Conservation (phyloP, 176 grass and related monocot genomes). For the Urochloa ruziziensis region DNA sequence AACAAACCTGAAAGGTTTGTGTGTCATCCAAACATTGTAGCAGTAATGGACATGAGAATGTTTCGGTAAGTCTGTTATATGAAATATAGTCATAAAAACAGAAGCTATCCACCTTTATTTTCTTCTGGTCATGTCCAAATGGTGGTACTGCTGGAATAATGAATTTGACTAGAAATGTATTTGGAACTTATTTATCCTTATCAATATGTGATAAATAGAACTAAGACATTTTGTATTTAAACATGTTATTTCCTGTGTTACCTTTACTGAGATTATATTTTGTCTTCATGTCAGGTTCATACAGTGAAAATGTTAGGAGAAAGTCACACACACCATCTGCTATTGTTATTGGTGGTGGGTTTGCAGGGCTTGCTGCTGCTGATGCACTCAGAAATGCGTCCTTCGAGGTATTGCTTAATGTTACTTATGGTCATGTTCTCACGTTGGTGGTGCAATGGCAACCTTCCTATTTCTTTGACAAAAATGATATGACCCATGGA, state of each 20-base stretch:
- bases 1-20: neutral
- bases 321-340: constrained; percentile 65
- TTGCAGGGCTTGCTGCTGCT: constrained; percentile 94
- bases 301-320: constrained; percentile 50
- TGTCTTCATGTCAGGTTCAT: constrained; percentile 51
- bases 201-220: neutral
- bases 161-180: neutral
- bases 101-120: neutral
- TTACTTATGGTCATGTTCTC: neutral
- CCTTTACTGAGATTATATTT: neutral
- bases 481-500: neutral
- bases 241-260: neutral
- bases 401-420: constrained; percentile 60
- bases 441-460: neutral
- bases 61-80: constrained; percentile 5
- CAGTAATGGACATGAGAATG: neutral
- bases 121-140: neutral
- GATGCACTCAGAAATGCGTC: constrained; percentile 86
- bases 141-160: neutral
- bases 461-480: neutral
- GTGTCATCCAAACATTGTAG: neutral
- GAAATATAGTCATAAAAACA: neutral
- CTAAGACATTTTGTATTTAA: neutral
- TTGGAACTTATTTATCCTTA: neutral
- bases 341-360: constrained; percentile 96